Base-by-base conservation (phyloP, 73 alveolate genomes). In the Tetrahymena thermophila region DNA sequence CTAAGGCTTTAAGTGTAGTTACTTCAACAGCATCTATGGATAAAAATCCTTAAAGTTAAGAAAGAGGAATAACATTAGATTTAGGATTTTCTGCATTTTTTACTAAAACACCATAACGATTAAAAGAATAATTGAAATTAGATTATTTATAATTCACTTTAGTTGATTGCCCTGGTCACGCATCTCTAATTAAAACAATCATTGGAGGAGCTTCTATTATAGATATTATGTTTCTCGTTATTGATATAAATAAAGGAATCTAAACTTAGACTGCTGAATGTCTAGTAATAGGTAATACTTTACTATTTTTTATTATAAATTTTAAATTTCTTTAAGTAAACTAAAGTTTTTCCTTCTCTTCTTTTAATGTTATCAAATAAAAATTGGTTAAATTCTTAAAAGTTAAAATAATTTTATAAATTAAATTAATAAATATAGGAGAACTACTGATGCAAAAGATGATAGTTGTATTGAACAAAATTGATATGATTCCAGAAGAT, bases 121-220 rank as follows among this genome's bases (percentile, higher is more conserved):
- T 84, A 93, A 96, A 93, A 84, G 85, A 94, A 96, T 94, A 96
- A 34, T 35, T 31, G 84, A 84, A 84, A 34, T 97, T 42, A 94
- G 98, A 97, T 84, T 97, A 84, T 94, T 96, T 97, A 85, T 98
- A 98, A 96, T 97, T 99, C 96, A 99, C 99, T 34, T 96, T 99
- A 94, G 99, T 99, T 44, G 99, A 99, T 97, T 99, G 99, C 85
- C 99, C 99, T 8, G 99, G 99, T 17, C 99, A 99, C 93, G 99
- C 99, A 35, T 98, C 99, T 25, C 97, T 99, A 56, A 99, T 99
- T 97, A 98, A 99, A 94, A 99, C 99, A 34, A 98, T 99, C 43
- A 99, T 99, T 57, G 99, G 99, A 89, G 99, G 99, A 40, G 99
- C 99, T 34, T 97, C 99, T 42, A 99, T 99, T 56, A 99, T 99